Evolutionary conservation across 2,329 filamentous ascomycete species (phyloP).

Genomic region (Aspergillus neoniger): DNA sequence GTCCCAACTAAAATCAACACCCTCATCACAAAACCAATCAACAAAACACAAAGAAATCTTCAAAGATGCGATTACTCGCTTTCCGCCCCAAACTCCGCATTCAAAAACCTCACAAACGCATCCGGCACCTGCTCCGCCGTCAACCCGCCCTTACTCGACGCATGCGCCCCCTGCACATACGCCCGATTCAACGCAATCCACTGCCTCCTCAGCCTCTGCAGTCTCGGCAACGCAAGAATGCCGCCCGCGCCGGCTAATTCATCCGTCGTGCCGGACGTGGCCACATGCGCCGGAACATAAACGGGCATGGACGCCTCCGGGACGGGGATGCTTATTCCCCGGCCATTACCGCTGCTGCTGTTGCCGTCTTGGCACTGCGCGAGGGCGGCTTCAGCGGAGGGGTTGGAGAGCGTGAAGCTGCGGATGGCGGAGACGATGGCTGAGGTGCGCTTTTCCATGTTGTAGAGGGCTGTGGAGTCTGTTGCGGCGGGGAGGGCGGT

Average conservation of each 20-base stretch:
- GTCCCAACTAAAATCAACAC: background rate
- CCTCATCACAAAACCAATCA: background rate
- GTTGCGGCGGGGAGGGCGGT: conserved; percentile 45
- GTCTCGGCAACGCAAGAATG: conserved; percentile 42
- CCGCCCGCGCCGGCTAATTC: conserved; percentile 46
- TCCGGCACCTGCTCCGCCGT: conserved; percentile 40
- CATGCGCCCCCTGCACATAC: conserved; percentile 41
- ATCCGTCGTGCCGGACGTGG: conserved; percentile 41
- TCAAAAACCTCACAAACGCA: conserved; percentile 51
- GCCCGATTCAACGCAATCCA: conserved; percentile 50
- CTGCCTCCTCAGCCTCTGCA: conserved; percentile 48
- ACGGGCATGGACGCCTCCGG: conserved; percentile 33
- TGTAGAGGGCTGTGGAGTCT: conserved; percentile 45
- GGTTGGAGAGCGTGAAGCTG: conserved; percentile 40
- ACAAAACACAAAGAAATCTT: too few relatives aligned
- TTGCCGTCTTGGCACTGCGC: conserved; percentile 27
- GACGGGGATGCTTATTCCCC: conserved; percentile 39
- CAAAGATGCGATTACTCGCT: conserved; percentile 8
- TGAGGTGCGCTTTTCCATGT: conserved; percentile 46
- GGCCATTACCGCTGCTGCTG: background rate
- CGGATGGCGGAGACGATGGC: conserved; percentile 46
- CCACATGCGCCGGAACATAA: conserved; percentile 43
- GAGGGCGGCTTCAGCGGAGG: conserved; percentile 41
- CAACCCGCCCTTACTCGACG: conserved; percentile 35
- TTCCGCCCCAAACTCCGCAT: conserved; percentile 44